phyloP scores from a whole-genome alignment of 1,284 basidiomycete genomes.

The Mrakiaceae sp. region DNA sequence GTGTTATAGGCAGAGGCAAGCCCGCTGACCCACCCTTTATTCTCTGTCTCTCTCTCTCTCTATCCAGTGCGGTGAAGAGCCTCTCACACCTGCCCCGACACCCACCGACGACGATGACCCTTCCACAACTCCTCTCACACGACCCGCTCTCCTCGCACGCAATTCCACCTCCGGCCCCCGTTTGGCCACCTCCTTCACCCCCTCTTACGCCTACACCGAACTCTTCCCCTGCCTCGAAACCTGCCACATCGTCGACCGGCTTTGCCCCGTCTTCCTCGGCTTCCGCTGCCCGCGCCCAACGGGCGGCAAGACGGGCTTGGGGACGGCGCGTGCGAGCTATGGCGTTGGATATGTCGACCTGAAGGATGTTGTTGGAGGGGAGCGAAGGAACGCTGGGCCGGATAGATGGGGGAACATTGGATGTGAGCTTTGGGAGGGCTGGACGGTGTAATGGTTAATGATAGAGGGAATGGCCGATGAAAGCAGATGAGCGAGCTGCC shows the following conservation, averaged over 20 bases:
- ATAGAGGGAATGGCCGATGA: too few species aligned
- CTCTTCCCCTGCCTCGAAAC: conserved; percentile 66
- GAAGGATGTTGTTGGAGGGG: not conserved
- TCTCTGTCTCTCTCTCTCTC: not conserved
- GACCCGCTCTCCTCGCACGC: conserved; percentile 39
- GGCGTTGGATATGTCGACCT: not conserved
- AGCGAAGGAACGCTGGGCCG: too few species aligned
- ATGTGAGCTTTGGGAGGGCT: too few species aligned
- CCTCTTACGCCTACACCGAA: conserved; percentile 43
- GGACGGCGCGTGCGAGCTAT: conserved; percentile 1
- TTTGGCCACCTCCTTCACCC: conserved; percentile 16
- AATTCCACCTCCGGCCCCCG: conserved; percentile 34
- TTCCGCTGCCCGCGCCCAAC: conserved; percentile 53
- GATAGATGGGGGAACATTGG: too few species aligned
- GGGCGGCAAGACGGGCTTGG: not conserved
- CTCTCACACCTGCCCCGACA: too few species aligned
- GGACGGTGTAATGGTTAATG: too few species aligned
- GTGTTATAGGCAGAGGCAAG: not conserved
- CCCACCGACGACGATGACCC: not conserved
- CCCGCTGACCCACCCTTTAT: not conserved
- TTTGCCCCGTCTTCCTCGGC: conserved; percentile 59
- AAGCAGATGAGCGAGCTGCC: too few species aligned
- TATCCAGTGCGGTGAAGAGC: not conserved
- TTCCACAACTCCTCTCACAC: conserved; percentile 3
- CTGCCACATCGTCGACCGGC: conserved; percentile 59